Percentiles rank a stretch among this genome's conserved stretches.
These are phyloP conservation scores for Excoecaria cochinchinensis DNA, from an alignment of 345 rosid species.

Conservation along the genomic window DNA sequence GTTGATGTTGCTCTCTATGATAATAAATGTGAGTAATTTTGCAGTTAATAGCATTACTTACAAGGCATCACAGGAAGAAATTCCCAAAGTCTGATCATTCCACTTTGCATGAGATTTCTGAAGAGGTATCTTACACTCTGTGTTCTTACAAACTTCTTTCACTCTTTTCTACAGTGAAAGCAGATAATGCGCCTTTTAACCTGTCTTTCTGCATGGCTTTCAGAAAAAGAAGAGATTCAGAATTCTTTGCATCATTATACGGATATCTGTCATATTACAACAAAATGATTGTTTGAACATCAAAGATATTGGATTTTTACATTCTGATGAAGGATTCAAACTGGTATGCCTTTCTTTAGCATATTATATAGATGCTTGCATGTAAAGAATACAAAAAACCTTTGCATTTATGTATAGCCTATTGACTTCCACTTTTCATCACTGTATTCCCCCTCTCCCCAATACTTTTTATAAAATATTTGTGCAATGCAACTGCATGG, in stretches of 20 bases:
- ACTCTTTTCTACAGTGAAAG: neutral
- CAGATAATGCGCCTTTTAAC: neutral
- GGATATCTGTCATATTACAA: constrained; percentile 52
- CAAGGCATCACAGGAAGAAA: constrained; percentile 67
- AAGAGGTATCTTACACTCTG: constrained; percentile 39
- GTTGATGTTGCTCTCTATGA: constrained; percentile 5
- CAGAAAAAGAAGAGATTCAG: constrained; percentile 50
- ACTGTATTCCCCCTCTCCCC: neutral
- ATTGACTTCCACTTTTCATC: neutral
- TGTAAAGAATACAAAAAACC: neutral
- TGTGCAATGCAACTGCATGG: neutral
- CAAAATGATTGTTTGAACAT: constrained; percentile 37
- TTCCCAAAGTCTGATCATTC: constrained; percentile 45
- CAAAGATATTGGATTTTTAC: constrained; percentile 36
- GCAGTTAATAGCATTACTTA: constrained; percentile 64
- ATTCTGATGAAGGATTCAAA: constrained; percentile 42
- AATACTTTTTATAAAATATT: neutral
- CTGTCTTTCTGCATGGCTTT: constrained; percentile 8
- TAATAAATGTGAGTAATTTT: constrained; percentile 18
- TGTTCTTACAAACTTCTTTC: neutral
- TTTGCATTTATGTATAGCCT: neutral
- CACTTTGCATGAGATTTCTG: constrained; percentile 38
- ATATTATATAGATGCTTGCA: neutral
- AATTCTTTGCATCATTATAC: constrained; percentile 46
- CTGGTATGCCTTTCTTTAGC: constrained; percentile 36